Percentiles rank a stretch among this genome's conserved stretches.
phyloP scores from a whole-genome alignment of 441 rosid species.

The Syzygium syzygioides region DNA sequence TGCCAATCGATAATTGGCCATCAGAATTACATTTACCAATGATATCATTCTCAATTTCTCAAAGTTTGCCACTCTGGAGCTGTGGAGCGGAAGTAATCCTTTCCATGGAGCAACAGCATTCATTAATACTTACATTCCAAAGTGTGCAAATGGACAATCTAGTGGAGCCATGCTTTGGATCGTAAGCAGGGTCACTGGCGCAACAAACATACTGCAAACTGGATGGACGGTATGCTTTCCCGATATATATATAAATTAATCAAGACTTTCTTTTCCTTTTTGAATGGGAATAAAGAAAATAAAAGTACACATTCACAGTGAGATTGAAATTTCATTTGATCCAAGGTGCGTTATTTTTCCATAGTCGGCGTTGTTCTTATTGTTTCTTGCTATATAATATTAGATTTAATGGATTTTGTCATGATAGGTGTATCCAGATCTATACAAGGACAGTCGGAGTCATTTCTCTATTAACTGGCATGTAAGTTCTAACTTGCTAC shows the following conservation, averaged over 20 bases:
- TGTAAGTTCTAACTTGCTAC: not conserved
- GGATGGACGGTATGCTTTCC: not conserved
- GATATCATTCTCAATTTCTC: not conserved
- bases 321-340: not conserved
- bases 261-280: not conserved
- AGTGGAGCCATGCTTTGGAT: not conserved
- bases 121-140: not conserved
- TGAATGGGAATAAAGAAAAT: not conserved
- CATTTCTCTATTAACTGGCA: not conserved
- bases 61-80: not conserved
- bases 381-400: not conserved
- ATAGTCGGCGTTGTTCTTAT: not conserved
- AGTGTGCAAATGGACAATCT: not conserved
- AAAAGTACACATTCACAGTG: not conserved
- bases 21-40: not conserved
- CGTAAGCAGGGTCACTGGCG: rapidly evolving
- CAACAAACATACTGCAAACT: rapidly evolving
- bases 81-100: not conserved
- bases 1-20: not conserved
- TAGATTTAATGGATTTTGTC: not conserved
- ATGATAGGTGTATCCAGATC: not conserved
- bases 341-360: not conserved
- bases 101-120: not conserved
- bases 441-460: not conserved
- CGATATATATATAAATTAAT: not conserved